phyloP scores from a whole-genome alignment of 306 rosid species.

The Vicia sativa region DNA sequence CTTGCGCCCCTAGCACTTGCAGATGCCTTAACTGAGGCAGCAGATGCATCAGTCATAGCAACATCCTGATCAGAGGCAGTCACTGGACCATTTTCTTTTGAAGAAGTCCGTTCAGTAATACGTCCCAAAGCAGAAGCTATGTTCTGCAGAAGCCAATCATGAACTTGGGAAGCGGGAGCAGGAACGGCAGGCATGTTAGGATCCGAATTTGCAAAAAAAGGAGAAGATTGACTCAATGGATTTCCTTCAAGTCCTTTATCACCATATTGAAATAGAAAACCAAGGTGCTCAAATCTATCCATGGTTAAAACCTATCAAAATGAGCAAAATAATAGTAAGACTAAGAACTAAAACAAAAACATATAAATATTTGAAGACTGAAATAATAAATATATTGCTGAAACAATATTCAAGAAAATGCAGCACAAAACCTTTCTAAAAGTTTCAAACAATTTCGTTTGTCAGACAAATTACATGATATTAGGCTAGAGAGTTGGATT shows the following conservation, averaged over 20 bases:
- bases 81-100: conserved; percentile 82
- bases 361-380: background rate
- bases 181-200: conserved; percentile 99
- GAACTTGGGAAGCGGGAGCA: conserved; percentile 85
- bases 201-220: conserved; percentile 96
- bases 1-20: conserved; percentile 68
- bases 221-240: conserved; percentile 81
- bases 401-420: conserved; percentile 21
- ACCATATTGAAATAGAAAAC: conserved; percentile 86
- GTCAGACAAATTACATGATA: conserved; percentile 6
- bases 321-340: conserved; percentile 38
- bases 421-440: conserved; percentile 6
- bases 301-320: conserved; percentile 79
- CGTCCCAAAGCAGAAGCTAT: conserved; percentile 81
- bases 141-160: conserved; percentile 82
- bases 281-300: conserved; percentile 94
- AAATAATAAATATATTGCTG: conserved; percentile 13
- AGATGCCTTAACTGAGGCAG: conserved; percentile 61
- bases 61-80: conserved; percentile 87
- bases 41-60: conserved; percentile 90
- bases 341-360: conserved; percentile 23
- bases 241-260: conserved; percentile 79
- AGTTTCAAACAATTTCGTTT: background rate
- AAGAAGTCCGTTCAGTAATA: conserved; percentile 78
- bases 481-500: conserved; percentile 1